A percentile compares a stretch with the other conserved stretches of the same genome.
Evolutionary conservation across 192 early-diverging fungal species (phyloP).

Genomic region (Oehlia diaphana): DNA sequence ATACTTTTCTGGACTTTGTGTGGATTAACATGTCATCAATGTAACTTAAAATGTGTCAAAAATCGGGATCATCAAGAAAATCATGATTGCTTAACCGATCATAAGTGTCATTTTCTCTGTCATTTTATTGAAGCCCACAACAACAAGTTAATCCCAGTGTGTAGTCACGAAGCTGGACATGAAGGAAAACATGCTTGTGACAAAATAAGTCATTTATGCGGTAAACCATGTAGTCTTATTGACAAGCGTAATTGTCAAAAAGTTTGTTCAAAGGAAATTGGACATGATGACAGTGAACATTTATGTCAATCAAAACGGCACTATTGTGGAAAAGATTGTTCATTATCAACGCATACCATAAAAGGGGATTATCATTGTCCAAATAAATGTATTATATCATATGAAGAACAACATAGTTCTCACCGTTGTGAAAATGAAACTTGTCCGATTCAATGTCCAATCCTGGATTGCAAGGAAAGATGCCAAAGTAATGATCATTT

Average conservation of each 20-base stretch:
- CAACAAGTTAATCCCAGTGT: constrained; percentile 19
- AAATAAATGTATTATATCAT: constrained; percentile 17
- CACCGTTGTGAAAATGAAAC: constrained; percentile 24
- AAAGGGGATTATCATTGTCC: constrained; percentile 22
- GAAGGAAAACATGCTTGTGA: constrained; percentile 21
- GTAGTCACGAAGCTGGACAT: constrained; percentile 21
- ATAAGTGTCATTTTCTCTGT: constrained; percentile 22
- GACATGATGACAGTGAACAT: constrained; percentile 16
- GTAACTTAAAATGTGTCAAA: constrained; percentile 21
- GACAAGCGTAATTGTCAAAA: constrained; percentile 22
- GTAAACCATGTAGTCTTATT: background rate
- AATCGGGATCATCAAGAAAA: constrained; percentile 13
- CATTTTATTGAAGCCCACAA: constrained; percentile 19
- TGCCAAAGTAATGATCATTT: constrained; percentile 26
- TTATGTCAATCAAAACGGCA: constrained; percentile 26
- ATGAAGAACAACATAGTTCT: background rate
- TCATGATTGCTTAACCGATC: constrained; percentile 32
- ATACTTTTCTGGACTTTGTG: constrained; percentile 21
- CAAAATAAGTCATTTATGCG: constrained; percentile 3
- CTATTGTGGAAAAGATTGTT: constrained; percentile 31
- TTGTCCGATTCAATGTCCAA: constrained; percentile 28
- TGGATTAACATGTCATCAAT: constrained; percentile 18
- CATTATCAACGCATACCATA: constrained; percentile 12
- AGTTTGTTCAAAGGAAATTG: constrained; percentile 30
- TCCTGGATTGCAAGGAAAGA: background rate